Conservation (phyloP, 2,329 filamentous ascomycete genomes). For the Orbilia brochopaga region DNA sequence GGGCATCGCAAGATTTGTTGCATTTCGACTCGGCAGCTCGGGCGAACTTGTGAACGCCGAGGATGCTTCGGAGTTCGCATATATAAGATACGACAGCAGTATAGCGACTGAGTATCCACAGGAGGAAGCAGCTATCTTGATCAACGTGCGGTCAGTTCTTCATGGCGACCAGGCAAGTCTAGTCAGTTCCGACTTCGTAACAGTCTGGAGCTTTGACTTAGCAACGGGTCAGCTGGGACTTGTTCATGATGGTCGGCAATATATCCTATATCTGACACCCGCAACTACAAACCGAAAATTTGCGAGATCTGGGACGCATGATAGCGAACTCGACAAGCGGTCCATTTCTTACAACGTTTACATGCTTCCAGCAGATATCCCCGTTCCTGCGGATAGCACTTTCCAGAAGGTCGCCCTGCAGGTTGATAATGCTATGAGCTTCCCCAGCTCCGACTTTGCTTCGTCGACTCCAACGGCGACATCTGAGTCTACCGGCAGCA, state of each 20-base stretch:
- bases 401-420: background rate
- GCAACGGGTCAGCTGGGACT: too few relatives aligned
- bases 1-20: background rate
- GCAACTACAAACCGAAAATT: too few relatives aligned
- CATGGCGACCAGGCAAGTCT: background rate
- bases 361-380: constrained; percentile 6
- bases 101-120: background rate
- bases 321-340: background rate
- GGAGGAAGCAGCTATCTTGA: background rate
- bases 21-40: background rate
- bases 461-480: background rate
- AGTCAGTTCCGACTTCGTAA: too few relatives aligned
- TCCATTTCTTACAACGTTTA: constrained; percentile 10
- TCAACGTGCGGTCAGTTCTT: background rate
- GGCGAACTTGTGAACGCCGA: background rate
- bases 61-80: constrained; percentile 1
- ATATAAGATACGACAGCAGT: constrained; percentile 11
- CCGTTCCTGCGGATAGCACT: background rate
- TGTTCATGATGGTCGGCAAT: background rate
- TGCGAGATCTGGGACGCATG: background rate
- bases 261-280: background rate
- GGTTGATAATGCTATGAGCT: background rate
- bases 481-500: background rate
- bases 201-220: too few relatives aligned
- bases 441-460: constrained; percentile 5